phyloP scores from a whole-genome alignment of 352 stramenopile genomes.

The Pythium coloratum region DNA sequence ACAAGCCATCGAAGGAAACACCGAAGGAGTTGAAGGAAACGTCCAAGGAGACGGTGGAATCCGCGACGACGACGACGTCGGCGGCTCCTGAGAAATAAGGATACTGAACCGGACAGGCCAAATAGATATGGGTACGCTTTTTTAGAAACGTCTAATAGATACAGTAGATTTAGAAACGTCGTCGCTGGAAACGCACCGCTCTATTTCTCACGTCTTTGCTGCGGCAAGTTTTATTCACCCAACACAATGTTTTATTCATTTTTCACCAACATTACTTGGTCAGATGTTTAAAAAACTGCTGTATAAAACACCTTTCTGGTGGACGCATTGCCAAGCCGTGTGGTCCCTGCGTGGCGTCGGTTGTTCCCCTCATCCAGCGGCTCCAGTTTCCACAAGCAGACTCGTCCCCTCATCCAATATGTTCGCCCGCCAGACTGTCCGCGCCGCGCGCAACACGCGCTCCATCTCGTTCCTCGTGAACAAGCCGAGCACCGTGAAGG shows the following conservation, averaged over 20 bases:
- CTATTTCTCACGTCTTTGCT: conserved; percentile 23
- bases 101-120: too few relatives aligned
- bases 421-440: conserved; percentile 55
- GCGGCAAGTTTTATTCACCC: background rate
- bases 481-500: conserved; percentile 59
- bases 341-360: background rate
- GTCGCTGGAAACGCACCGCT: conserved; percentile 12
- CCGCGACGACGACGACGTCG: background rate
- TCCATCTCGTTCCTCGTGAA: conserved; percentile 63
- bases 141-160: conserved; percentile 16
- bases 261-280: background rate
- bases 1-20: background rate
- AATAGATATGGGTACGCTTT: conserved; percentile 14
- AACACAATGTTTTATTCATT: background rate
- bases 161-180: conserved; percentile 20
- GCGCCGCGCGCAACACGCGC: conserved; percentile 35
- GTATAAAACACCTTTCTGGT: conserved; percentile 13
- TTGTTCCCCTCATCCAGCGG: background rate
- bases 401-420: conserved; percentile 31
- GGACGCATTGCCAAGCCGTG: background rate
- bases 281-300: conserved; percentile 2
- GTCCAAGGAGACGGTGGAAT: background rate
- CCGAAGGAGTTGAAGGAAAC: background rate
- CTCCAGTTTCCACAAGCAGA: background rate
- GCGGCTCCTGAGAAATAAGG: background rate